A percentile compares a stretch with the other conserved stretches of the same genome.
These are phyloP conservation scores for Stachybotrys elegans DNA, from an alignment of 2,329 filamentous ascomycete species.

Conservation along the genomic window DNA sequence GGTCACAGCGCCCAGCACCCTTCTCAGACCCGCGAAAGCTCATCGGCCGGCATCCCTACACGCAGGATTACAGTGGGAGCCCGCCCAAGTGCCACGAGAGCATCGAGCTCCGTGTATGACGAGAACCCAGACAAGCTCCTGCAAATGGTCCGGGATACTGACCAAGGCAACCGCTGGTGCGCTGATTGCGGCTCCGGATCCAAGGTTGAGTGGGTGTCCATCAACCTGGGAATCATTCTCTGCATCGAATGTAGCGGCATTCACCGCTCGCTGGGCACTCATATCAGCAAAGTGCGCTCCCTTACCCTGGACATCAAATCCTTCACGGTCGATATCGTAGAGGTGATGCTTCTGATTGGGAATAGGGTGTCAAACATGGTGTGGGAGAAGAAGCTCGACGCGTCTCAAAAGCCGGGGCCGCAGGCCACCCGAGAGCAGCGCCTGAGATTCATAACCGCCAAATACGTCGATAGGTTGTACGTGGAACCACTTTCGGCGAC, in stretches of 20 bases:
- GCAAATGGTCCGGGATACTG: conserved; percentile 80
- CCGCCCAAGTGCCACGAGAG: conserved; percentile 66
- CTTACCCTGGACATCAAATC: conserved; percentile 93
- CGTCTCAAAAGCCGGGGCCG: conserved; percentile 64
- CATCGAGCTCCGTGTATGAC: conserved; percentile 67
- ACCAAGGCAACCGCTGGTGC: conserved; percentile 89
- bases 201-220: conserved; percentile 98
- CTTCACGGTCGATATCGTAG: conserved; percentile 95
- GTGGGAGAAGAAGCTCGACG: conserved; percentile 84
- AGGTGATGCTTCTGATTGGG: conserved; percentile 83
- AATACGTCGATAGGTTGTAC: conserved; percentile 82
- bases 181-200: conserved; percentile 87
- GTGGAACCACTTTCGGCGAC: conserved; percentile 74
- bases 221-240: conserved; percentile 92
- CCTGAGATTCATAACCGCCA: conserved; percentile 89
- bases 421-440: conserved; percentile 84
- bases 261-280: conserved; percentile 90
- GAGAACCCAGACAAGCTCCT: conserved; percentile 82
- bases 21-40: conserved; percentile 34
- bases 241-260: conserved; percentile 99
- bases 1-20: conserved; percentile 47
- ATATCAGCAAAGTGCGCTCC: conserved; percentile 95
- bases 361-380: conserved; percentile 95
- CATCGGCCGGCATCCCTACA: conserved; percentile 54
- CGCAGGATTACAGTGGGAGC: conserved; percentile 90